A percentile compares a stretch with the other conserved stretches of the same genome.
These are phyloP conservation scores for Venturia pyrina DNA, from an alignment of 2,329 filamentous ascomycete species.

Conservation along the genomic window DNA sequence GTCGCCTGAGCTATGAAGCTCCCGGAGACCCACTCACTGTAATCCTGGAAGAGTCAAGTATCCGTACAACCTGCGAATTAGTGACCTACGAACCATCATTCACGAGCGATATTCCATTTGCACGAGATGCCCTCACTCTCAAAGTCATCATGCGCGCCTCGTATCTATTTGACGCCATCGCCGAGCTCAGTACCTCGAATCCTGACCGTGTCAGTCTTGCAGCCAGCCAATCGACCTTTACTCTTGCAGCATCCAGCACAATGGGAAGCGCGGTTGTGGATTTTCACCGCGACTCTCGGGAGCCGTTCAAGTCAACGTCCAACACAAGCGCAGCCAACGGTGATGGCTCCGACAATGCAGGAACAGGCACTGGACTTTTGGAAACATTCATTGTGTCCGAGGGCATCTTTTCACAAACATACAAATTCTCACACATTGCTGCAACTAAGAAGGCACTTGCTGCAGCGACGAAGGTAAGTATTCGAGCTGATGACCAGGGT, in stretches of 20 bases:
- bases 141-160: conserved; percentile 89
- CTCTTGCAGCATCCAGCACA: conserved; percentile 55
- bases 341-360: not conserved
- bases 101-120: conserved; percentile 66
- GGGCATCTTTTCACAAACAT: conserved; percentile 47
- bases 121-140: conserved; percentile 67
- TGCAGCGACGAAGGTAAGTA: conserved; percentile 81
- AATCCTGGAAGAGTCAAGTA: conserved; percentile 73
- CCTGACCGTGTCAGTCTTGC: conserved; percentile 62
- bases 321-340: not conserved
- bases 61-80: conserved; percentile 82
- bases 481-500: conserved; percentile 78
- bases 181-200: conserved; percentile 58
- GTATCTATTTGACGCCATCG: conserved; percentile 61
- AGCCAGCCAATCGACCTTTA: conserved; percentile 55
- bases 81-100: conserved; percentile 65
- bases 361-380: conserved; percentile 35
- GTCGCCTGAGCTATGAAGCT: conserved; percentile 67
- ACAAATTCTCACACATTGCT: conserved; percentile 80
- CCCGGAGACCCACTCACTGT: conserved; percentile 73
- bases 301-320: conserved; percentile 21
- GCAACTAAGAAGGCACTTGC: conserved; percentile 88
- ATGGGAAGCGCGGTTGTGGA: conserved; percentile 52
- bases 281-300: conserved; percentile 38
- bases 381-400: conserved; percentile 59